Evolutionary conservation across 2,329 filamentous ascomycete species (phyloP), one percentile per base, ranked within the genome.

Genomic region (Akanthomyces lecanii): DNA sequence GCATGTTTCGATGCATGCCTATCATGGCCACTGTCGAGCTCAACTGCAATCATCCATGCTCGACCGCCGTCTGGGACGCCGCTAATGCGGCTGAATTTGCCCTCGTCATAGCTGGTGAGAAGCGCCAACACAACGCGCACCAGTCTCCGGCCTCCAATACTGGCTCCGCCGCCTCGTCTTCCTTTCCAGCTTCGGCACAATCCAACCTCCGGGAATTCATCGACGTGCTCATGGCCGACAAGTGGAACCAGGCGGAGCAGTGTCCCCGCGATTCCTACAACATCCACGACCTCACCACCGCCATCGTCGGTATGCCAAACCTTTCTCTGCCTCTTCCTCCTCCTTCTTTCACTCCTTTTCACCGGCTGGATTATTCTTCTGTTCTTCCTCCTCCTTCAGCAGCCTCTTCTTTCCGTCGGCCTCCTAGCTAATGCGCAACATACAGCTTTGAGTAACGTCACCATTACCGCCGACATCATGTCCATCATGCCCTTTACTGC

Each of bases 1-100:
- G 71, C 53, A 65, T 70, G 59, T 69, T 67, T 51, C 68, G 71
- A 52, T 60, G 58, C 3, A 69, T 67, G n/a, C 64, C 67, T 2
- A 33, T 65, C 12, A 68, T 68, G 21, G 66, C 68, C 1, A 65
- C 66, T 10, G 45, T 60, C 30, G 71, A 73, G 55, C 60, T 73
- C 52, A 68, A 64, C 0, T 69, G 67, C 30, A 65, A 69, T n/a
- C 58, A 71, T 3, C 69, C 71, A 0, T 70, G 68, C 38, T 60
- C 68, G 5, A 57, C 56, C 0, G 65, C 67, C 14, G 64, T 73
- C 0, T 73, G 71, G 71, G 68, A 72, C 25, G 67, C 71, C 0
- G 58, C 63, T 3, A 57, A 66, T 4, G 55, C 61, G 1, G 53
- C 53, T 0, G 69, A 71, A 30, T 71, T 71, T 23, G 25, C 21